Evolutionary conservation across 208 protist genomes (phyloP).

Genomic region (Trichomonas tenax): DNA sequence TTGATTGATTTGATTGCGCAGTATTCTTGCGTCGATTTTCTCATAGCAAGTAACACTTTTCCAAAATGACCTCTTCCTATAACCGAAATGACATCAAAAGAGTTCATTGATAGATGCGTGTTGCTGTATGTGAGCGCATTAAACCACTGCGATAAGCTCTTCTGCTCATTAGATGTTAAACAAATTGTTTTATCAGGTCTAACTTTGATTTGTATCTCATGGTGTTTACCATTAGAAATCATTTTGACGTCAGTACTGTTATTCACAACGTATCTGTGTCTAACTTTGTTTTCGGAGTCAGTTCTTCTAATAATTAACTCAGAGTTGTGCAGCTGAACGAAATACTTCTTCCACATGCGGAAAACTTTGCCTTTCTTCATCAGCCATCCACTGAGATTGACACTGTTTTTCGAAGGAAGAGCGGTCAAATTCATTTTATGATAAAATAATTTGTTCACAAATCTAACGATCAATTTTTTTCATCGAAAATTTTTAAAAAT

Average conservation of each 20-base stretch:
- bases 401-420: background rate
- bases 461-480: no score
- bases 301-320: background rate
- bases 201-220: background rate
- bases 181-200: background rate
- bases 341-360: background rate
- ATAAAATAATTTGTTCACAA: no score
- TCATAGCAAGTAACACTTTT: background rate
- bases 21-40: background rate
- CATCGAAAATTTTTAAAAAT: no score
- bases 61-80: background rate
- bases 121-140: background rate
- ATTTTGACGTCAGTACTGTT: background rate
- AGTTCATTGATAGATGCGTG: background rate
- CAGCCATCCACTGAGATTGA: background rate
- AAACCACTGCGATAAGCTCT: background rate
- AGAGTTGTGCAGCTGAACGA: background rate
- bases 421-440: background rate
- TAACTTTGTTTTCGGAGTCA: background rate
- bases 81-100: background rate
- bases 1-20: background rate
- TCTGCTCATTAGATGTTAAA: background rate
- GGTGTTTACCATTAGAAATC: background rate
- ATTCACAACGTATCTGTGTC: background rate
- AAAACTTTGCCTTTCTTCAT: background rate